Evolutionary conservation across 352 stramenopile species (phyloP), one percentile per base, ranked within the genome.

Genomic region (Phytophthora meadii): DNA sequence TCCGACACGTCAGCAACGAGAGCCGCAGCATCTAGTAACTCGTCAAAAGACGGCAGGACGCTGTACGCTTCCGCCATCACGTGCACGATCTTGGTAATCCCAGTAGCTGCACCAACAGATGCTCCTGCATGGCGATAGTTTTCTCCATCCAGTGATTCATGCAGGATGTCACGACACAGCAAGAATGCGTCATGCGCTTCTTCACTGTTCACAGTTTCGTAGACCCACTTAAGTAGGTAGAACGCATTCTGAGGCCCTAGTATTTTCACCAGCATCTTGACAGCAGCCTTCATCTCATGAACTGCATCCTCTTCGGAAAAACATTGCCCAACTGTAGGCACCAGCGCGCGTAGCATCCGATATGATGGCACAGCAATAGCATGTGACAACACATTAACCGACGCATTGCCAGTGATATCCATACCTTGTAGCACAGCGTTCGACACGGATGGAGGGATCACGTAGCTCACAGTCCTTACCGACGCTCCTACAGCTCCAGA

Each of bases 141-240:
- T 22, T 91, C 68, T 15, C 57, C 54, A 64, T 92, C 70, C 9
- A 90, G 48, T 8, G 77, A 84, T 51, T 93, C 83, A 17, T 86
- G 66, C 28, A 83, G 46, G 19, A 93, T 36, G 45, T 93, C 85
- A 24, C 83, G 73, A 55, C 80, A 90, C 11, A 92, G 41, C 52
- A 92, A 53, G 37, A 93, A 87, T 10, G 74, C 64, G 48, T 93
- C 85, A 55, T 88, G 75, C 5, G 76, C 68, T 69, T 91, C 85
- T 44, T 93, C 85, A 34, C 83, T 92, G 62, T 91, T 90, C 25
- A 91, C 68, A 0, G 77, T 83, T 68, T 93, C 80, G 67, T 92
- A 90, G 32, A 84, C 53, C 51, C 68, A 87, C 59, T 91, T 89
- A 27, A 93, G 65, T 44, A 92, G 17, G 59, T 89, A 88, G 46